Percentiles rank a stretch among this genome's conserved stretches.
These are phyloP conservation scores for Dioscorea cayenensis DNA, from an alignment of 116 monocot genomes.

Conservation along the genomic window DNA sequence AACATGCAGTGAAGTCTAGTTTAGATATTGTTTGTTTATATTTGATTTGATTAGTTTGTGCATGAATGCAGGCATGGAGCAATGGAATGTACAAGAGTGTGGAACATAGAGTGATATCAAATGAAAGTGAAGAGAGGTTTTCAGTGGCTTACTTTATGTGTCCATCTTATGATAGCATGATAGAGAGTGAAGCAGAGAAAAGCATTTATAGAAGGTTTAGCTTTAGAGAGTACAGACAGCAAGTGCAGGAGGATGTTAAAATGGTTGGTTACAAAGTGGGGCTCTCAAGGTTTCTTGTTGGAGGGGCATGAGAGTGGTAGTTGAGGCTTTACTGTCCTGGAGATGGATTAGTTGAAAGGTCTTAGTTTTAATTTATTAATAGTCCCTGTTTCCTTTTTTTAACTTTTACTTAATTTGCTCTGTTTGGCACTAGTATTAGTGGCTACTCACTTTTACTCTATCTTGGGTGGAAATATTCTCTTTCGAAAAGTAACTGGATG, in stretches of 20 bases:
- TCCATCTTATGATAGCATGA: conserved; percentile 41
- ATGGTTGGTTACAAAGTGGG: conserved; percentile 45
- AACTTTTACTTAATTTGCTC: too few relatives aligned
- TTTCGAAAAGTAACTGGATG: too few relatives aligned
- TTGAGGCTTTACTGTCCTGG: too few relatives aligned
- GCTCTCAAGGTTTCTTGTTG: conserved; percentile 40
- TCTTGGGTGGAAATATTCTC: too few relatives aligned
- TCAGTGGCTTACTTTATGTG: conserved; percentile 59
- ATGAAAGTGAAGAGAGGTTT: conserved; percentile 40
- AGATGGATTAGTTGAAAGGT: too few relatives aligned
- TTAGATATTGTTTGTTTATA: not conserved
- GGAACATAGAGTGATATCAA: conserved; percentile 48
- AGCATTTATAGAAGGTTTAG: conserved; percentile 40
- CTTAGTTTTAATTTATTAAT: too few relatives aligned
- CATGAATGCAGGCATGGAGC: conserved; percentile 47
- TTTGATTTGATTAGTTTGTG: too few relatives aligned
- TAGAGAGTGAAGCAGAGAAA: conserved; percentile 20
- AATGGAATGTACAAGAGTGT: conserved; percentile 58
- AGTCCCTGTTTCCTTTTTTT: too few relatives aligned
- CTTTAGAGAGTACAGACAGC: conserved; percentile 46
- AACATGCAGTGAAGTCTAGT: not conserved
- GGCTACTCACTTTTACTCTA: too few relatives aligned
- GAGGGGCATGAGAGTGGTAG: not conserved
- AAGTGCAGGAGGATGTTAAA: conserved; percentile 52
- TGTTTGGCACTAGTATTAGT: too few relatives aligned